A percentile compares a stretch with the other conserved stretches of the same genome.
These are phyloP conservation scores for Trametes sanguinea DNA, from an alignment of 768 basidiomycete species.

Conservation along the genomic window DNA sequence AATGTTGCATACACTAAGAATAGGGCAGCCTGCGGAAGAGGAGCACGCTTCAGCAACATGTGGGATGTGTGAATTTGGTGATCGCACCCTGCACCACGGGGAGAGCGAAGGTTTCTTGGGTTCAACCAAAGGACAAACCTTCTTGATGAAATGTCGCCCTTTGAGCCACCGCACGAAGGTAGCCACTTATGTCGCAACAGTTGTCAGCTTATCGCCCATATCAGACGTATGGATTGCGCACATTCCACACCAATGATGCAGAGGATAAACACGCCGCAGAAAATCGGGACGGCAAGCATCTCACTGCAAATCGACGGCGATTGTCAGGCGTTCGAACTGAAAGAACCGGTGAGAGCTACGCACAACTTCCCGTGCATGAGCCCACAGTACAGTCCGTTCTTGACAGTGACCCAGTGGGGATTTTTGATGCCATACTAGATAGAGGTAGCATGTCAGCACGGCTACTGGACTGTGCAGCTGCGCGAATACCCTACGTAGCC, in stretches of 20 bases:
- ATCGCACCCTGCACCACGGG: conserved; percentile 26
- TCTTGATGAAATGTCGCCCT: conserved; percentile 35
- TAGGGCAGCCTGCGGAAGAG: conserved; percentile 28
- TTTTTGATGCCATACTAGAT: conserved; percentile 16
- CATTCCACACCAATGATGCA: conserved; percentile 50
- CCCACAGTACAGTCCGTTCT: conserved; percentile 54
- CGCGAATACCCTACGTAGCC: conserved; percentile 20
- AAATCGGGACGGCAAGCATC: conserved; percentile 42
- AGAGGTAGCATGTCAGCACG: not conserved
- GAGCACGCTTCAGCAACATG: not conserved
- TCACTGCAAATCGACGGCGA: conserved; percentile 1
- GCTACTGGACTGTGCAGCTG: too few species aligned
- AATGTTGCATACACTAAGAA: conserved; percentile 50
- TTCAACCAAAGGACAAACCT: conserved; percentile 23
- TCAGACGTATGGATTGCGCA: conserved; percentile 25
- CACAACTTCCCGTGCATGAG: conserved; percentile 17
- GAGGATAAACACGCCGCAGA: conserved; percentile 43
- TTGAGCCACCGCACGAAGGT: conserved; percentile 46
- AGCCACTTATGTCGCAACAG: conserved; percentile 35
- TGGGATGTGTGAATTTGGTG: too few species aligned
- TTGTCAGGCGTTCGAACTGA: too few species aligned
- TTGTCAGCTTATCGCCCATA: not conserved
- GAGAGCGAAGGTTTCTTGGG: conserved; percentile 23
- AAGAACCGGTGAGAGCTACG: not conserved
- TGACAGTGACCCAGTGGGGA: conserved; percentile 30